Base-by-base conservation (phyloP, 805 yeast species). In the Saturnispora mendoncae region DNA sequence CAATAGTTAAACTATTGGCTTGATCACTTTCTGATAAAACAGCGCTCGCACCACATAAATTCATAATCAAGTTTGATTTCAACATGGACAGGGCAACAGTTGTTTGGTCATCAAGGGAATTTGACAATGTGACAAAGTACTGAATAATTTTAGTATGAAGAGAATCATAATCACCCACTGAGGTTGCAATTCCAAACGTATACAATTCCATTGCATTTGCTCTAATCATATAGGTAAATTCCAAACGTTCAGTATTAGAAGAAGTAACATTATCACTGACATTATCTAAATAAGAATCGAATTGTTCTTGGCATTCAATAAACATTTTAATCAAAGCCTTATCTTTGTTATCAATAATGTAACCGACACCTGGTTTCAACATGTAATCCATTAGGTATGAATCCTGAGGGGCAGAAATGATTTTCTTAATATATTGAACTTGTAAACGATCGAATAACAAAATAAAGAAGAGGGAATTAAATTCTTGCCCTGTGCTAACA, bases 161-260 rank as follows among this genome's bases (percentile, higher is more conserved):
- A 4, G 61, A 58, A 0, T 65, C 66, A n/a, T 66, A 51, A 14
- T 68, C 67, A 28, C 72, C 62, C 31, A 66, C 59, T 19, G 72
- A 74, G 18, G 70, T 61, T 23, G 68, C 58, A 41, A 69, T 63
- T 8, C 82, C 80, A 15, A 76, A 69, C 6, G 77, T 70, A 6
- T 84, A 67, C n/a, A 79, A 69, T 54, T 81, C 80, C 26, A 83
- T 60, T 18, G 74, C 72, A 40, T 46, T 44, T 4, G 56, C 51
- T 35, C 43, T 46, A 32, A 55, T 46, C 13, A 51, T 42, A 25
- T 49, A 54, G 25, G 53, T 51, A 17, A 52, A 45, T 33, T 46
- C 45, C 46, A 64, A 45, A 45, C 62, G 56, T 26, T 51, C 50
- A 34, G 45, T 46, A 8, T 57, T 49, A 2, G 59, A 52, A 1